Evolutionary conservation across 2,329 filamentous ascomycete genomes (phyloP).

Genomic region (Hawksworthiomyces lignivorus): DNA sequence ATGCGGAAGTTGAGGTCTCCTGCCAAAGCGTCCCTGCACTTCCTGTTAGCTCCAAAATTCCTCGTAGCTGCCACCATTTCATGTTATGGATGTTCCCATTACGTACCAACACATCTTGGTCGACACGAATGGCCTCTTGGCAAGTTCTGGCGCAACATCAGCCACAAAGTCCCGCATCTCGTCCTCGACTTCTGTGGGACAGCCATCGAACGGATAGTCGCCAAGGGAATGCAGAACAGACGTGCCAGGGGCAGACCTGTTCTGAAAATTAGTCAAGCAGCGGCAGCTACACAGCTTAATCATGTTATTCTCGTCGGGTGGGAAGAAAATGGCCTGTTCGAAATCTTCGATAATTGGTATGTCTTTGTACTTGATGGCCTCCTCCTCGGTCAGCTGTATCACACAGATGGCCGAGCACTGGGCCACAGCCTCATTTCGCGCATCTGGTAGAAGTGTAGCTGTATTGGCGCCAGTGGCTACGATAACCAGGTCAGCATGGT

Average conservation of each 20-base stretch:
- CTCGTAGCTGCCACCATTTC: too few species aligned
- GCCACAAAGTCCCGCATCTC: constrained; percentile 43
- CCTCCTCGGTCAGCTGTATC: constrained; percentile 46
- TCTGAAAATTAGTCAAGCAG: constrained; percentile 41
- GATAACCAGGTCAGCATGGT: constrained; percentile 43
- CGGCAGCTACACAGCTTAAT: constrained; percentile 49
- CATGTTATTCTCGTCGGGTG: constrained; percentile 38
- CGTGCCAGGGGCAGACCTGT: constrained; percentile 13
- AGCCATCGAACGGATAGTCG: constrained; percentile 25
- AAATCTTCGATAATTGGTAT: constrained; percentile 26
- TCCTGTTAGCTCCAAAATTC: too few species aligned
- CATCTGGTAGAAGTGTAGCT: constrained; percentile 44
- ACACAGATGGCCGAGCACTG: constrained; percentile 59
- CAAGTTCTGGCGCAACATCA: constrained; percentile 42
- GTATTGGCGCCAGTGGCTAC: constrained; percentile 53
- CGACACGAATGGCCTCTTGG: constrained; percentile 37
- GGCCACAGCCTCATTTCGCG: constrained; percentile 53
- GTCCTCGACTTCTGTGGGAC: constrained; percentile 43
- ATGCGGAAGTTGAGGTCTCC: constrained; percentile 56
- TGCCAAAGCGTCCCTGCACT: constrained; percentile 60
- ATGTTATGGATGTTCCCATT: too few species aligned
- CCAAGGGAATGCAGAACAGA: constrained; percentile 17
- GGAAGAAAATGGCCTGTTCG: constrained; percentile 38
- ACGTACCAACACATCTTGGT: constrained; percentile 58
- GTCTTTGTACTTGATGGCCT: constrained; percentile 44